phyloP scores from a whole-genome alignment of 352 stramenopile species.

The Pythium diclinum region DNA sequence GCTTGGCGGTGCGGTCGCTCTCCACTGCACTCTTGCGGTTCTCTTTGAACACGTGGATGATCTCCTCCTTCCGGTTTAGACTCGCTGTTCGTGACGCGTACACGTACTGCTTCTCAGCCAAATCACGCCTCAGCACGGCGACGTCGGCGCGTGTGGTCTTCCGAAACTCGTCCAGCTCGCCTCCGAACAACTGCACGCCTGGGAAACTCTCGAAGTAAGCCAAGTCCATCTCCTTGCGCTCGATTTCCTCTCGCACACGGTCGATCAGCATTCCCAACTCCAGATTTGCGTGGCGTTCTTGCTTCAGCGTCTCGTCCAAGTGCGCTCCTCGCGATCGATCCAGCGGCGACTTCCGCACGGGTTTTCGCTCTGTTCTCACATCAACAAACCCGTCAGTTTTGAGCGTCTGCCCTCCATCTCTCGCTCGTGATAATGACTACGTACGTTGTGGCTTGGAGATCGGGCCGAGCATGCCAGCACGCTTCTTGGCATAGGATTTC shows the following conservation, averaged over 20 bases:
- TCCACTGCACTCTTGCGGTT: conserved; percentile 58
- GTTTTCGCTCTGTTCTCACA: conserved; percentile 26
- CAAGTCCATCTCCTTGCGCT: conserved; percentile 76
- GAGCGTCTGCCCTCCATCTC: neutral
- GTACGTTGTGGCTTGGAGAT: conserved; percentile 56
- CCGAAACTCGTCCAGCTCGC: conserved; percentile 50
- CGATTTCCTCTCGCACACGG: conserved; percentile 56
- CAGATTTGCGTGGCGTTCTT: conserved; percentile 42
- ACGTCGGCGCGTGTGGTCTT: conserved; percentile 40
- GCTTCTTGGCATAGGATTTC: conserved; percentile 50
- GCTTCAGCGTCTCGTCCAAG: conserved; percentile 57
- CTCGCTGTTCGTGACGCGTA: conserved; percentile 47
- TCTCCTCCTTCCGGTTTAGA: conserved; percentile 67
- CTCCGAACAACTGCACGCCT: conserved; percentile 47
- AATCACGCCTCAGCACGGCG: conserved; percentile 32
- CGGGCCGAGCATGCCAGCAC: conserved; percentile 59
- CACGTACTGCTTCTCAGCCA: conserved; percentile 55
- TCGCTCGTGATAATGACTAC: neutral
- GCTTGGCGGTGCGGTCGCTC: conserved; percentile 22
- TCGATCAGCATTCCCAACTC: conserved; percentile 49
- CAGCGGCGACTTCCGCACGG: conserved; percentile 33
- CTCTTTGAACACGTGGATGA: conserved; percentile 68
- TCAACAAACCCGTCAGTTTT: neutral
- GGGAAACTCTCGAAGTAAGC: conserved; percentile 72
- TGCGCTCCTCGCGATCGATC: conserved; percentile 66